A percentile compares a stretch with the other conserved stretches of the same genome.
phyloP scores from a whole-genome alignment of 805 yeast species.

The Debaryomyces tyrocola region DNA sequence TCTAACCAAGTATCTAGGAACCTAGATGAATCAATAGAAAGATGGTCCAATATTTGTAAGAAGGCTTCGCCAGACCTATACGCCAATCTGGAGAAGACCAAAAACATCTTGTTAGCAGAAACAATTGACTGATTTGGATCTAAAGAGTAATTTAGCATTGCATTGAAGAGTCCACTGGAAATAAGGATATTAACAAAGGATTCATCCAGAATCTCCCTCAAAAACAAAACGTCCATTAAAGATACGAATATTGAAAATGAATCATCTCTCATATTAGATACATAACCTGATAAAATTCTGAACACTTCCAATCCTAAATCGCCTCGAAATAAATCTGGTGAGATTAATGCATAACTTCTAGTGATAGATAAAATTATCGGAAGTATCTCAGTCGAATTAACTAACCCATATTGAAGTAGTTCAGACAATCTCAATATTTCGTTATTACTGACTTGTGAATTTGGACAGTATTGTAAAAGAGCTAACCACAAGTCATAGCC shows the following conservation, averaged over 20 bases:
- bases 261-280: slow-evolving; percentile 70
- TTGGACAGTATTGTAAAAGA: slow-evolving; percentile 61
- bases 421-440: slow-evolving; percentile 49
- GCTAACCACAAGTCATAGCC: slow-evolving; percentile 85
- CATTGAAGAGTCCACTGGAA: slow-evolving; percentile 46
- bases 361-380: slow-evolving; percentile 61
- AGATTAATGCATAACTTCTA: slow-evolving; percentile 59
- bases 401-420: slow-evolving; percentile 56
- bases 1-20: slow-evolving; percentile 41
- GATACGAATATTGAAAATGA: slow-evolving; percentile 56
- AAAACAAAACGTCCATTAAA: slow-evolving; percentile 49
- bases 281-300: slow-evolving; percentile 50
- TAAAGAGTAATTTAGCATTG: slow-evolving; percentile 39
- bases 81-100: slow-evolving; percentile 38
- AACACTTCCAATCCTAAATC: slow-evolving; percentile 44
- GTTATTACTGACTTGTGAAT: slow-evolving; percentile 22
- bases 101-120: slow-evolving; percentile 34
- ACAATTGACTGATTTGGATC: slow-evolving; percentile 46
- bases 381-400: slow-evolving; percentile 71
- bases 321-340: slow-evolving; percentile 40
- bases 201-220: slow-evolving; percentile 27
- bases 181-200: slow-evolving; percentile 30
- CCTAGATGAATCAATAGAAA: slow-evolving; percentile 21
- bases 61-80: slow-evolving; percentile 36
- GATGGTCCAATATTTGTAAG: slow-evolving; percentile 28